phyloP scores from a whole-genome alignment of 2,329 filamentous ascomycete genomes.

The Cercospora berteroae region DNA sequence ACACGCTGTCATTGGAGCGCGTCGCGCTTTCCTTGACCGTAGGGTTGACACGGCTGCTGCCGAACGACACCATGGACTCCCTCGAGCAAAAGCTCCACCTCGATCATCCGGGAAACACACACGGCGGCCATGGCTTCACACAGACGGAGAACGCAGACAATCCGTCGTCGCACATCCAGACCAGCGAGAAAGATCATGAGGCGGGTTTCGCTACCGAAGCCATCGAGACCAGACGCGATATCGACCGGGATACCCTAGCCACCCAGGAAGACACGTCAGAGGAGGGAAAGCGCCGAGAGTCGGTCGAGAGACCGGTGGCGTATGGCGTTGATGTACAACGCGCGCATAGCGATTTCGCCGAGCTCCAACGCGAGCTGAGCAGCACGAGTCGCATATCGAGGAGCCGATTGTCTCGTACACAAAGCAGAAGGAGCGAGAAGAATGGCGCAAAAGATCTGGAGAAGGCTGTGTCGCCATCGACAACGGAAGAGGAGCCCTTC shows the following conservation, averaged over 20 bases:
- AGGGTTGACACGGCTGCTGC: conserved; percentile 7
- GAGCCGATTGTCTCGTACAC: conserved; percentile 45
- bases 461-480: conserved; percentile 49
- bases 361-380: conserved; percentile 55
- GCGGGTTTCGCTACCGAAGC: conserved; percentile 15
- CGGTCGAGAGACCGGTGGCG: not conserved
- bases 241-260: conserved; percentile 13
- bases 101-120: conserved; percentile 28
- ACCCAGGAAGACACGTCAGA: conserved; percentile 9
- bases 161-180: conserved; percentile 12
- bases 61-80: not conserved
- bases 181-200: conserved; percentile 1
- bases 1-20: conserved; percentile 4
- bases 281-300: conserved; percentile 6
- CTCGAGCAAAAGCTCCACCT: conserved; percentile 31
- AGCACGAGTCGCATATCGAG: conserved; percentile 40
- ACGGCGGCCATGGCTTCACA: conserved; percentile 23
- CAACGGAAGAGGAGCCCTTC: conserved; percentile 59
- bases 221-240: conserved; percentile 19
- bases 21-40: not conserved
- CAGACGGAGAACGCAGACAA: conserved; percentile 18
- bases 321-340: conserved; percentile 62
- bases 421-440: conserved; percentile 40
- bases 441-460: conserved; percentile 56
- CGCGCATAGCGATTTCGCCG: conserved; percentile 68